These are phyloP conservation scores for Copromyces sp. DNA, from an alignment of 495 filamentous ascomycete genomes.

Conservation along the genomic window DNA sequence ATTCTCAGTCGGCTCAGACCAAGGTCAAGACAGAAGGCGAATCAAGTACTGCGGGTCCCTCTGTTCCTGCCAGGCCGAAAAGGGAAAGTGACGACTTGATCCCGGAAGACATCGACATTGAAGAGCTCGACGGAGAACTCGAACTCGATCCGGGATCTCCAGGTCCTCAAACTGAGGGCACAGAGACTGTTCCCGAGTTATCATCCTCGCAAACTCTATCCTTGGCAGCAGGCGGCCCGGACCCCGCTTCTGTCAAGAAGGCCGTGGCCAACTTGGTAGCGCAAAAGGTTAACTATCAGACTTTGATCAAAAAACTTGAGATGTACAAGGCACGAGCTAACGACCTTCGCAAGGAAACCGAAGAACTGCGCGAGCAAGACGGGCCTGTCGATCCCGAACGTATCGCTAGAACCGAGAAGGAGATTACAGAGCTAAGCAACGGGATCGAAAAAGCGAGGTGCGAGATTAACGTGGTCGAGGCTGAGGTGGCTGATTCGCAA, in stretches of 20 bases:
- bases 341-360: conserved; percentile 11
- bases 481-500: conserved; percentile 15
- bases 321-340: conserved; percentile 11
- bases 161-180: background rate
- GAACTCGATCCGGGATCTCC: conserved; percentile 18
- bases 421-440: conserved; percentile 3
- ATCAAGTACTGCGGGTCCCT: background rate
- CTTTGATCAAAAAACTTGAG: conserved; percentile 14
- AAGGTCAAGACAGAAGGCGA: conserved; percentile 3
- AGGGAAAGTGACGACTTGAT: conserved; percentile 19
- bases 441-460: conserved; percentile 13
- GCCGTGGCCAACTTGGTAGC: conserved; percentile 7
- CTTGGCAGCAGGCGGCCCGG: background rate
- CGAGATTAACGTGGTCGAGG: conserved; percentile 15
- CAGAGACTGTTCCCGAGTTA: background rate
- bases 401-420: conserved; percentile 11
- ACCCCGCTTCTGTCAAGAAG: background rate
- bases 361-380: conserved; percentile 4
- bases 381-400: background rate
- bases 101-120: conserved; percentile 40
- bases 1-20: background rate
- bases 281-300: conserved; percentile 14
- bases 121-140: conserved; percentile 32
- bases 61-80: conserved; percentile 9
- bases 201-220: background rate